Base-by-base conservation (phyloP, 768 basidiomycete species). In the Pleurotus giganteus region DNA sequence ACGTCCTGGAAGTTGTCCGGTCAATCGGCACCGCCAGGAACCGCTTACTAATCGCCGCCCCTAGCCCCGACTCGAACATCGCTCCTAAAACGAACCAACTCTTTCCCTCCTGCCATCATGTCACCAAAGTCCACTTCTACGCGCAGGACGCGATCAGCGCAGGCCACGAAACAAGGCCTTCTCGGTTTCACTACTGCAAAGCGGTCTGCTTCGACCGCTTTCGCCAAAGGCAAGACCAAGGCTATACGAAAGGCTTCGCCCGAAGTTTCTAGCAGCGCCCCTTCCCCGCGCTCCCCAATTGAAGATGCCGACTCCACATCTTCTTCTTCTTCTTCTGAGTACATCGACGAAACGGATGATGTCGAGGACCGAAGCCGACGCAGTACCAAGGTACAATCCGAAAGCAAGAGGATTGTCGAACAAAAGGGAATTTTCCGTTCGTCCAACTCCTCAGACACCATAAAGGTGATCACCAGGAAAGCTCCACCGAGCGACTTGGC, bases 151-250 rank as follows among this genome's bases (percentile, higher is more conserved):
- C 32, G n/a, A 27, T 27, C 24, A 8, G 27, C 37, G 13, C 9
- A 60, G n/a, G 45, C 63, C 27, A 56, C 78, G 54, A 80, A 74
- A 57, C 83, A 84, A 60, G 69, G 68, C 0, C 77, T 69, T 0
- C 69, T 84, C 6, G 62, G 65, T 0, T 84, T 83, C 53, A 54
- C 74, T 0, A 71, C 75, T 19, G 64, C 72, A 0, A 83, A 83
- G 61, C 77, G 78, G 32, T 76, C 73, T 5, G 69, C 67, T 1
- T 71, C 58, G n/a, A 60, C 55, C 42, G 55, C 56, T 26, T 55
- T 61, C 23, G 72, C 70, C 57, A 51, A 55, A 4, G 55, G 53
- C 47, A 60, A 61, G 56, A 56, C n/a, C n/a, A n/a, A n/a, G n/a
- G n/a, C n/a, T n/a, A n/a, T n/a, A n/a, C n/a, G n/a, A n/a, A n/a